Conservation (phyloP, 371 early-diverging fungal genomes). For the Rhizomucor pusillus region DNA sequence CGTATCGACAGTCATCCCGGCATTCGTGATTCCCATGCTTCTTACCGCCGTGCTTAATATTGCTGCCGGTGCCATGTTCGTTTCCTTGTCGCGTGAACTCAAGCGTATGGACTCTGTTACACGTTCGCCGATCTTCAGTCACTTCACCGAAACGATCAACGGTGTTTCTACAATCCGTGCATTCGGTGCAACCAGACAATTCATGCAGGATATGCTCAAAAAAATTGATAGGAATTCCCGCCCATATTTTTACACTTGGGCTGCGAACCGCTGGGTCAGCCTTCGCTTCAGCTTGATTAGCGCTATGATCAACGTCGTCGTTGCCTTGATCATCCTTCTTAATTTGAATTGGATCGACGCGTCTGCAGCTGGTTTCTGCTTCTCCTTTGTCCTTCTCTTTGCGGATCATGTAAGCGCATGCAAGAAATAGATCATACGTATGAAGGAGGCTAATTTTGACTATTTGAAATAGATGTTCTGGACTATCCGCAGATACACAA, state of each 20-base stretch:
- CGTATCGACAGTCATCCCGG: conserved; percentile 58
- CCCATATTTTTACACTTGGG: conserved; percentile 73
- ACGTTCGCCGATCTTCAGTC: conserved; percentile 75
- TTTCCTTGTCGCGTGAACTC: conserved; percentile 70
- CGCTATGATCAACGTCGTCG: conserved; percentile 57
- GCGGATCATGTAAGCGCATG: conserved; percentile 45
- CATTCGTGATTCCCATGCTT: conserved; percentile 47
- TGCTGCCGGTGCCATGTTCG: conserved; percentile 59
- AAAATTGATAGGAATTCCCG: conserved; percentile 63
- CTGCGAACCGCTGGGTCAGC: conserved; percentile 81
- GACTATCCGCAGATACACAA: conserved; percentile 68
- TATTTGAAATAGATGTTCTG: conserved; percentile 49
- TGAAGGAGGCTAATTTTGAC: neutral
- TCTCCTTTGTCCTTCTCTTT: conserved; percentile 73
- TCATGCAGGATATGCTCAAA: conserved; percentile 51
- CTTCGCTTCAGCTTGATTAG: conserved; percentile 68
- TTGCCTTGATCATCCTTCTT: conserved; percentile 50
- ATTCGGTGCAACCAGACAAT: conserved; percentile 63
- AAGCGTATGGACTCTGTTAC: conserved; percentile 78
- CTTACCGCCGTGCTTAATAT: conserved; percentile 47
- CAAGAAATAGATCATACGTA: no score
- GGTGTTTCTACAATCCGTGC: conserved; percentile 80
- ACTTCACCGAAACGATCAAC: conserved; percentile 68
- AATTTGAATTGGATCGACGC: conserved; percentile 53
- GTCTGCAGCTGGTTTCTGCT: conserved; percentile 73